These are phyloP conservation scores for Heliosperma pusillum DNA, from an alignment of 148 eudicot genomes.

Conservation along the genomic window DNA sequence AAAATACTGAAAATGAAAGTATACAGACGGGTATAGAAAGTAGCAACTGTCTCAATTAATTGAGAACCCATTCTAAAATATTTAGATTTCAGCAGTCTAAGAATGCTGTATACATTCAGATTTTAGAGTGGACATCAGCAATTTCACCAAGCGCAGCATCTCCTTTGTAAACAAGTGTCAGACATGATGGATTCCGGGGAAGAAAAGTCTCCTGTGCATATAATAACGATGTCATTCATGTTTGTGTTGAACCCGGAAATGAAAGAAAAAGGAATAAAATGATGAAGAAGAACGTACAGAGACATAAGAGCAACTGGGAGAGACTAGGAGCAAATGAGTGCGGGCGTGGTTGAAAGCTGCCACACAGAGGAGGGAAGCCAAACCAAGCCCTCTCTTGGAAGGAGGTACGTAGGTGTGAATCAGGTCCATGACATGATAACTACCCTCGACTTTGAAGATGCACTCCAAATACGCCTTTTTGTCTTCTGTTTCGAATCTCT, in stretches of 20 bases:
- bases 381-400: slow-evolving; percentile 5
- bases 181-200: background rate
- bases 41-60: background rate
- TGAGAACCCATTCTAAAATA: background rate
- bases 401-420: slow-evolving; percentile 9
- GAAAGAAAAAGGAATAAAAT: background rate
- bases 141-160: background rate
- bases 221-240: background rate
- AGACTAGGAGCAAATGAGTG: background rate
- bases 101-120: background rate
- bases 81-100: background rate
- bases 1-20: no score
- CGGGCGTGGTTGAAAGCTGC: slow-evolving; percentile 1
- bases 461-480: slow-evolving; percentile 1
- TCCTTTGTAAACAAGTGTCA: background rate
- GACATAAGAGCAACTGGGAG: slow-evolving; percentile 5
- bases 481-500: slow-evolving; percentile 7
- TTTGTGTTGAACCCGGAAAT: background rate
- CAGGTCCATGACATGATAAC: background rate
- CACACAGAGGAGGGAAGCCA: background rate
- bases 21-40: background rate
- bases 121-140: background rate
- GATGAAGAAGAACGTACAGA: background rate
- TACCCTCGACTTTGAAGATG: background rate
- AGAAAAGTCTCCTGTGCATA: background rate